Base-by-base conservation (phyloP, 352 stramenopile species). In the Phytopythium helicoides region DNA sequence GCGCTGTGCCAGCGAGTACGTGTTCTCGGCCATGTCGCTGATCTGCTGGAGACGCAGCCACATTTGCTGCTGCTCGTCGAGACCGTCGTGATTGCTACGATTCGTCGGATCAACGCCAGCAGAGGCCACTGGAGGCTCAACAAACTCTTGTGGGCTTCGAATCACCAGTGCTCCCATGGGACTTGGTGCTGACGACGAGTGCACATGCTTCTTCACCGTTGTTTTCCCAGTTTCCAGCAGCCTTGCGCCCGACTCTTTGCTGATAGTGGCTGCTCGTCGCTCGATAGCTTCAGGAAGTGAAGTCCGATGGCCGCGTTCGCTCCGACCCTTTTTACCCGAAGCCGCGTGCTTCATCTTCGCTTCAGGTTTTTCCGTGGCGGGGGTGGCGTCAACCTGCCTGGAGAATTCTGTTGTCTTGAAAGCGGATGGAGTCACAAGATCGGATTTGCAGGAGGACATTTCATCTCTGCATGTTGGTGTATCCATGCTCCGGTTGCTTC, bases 31-130 rank as follows among this genome's bases (percentile, higher is more conserved):
- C 64, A 69, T 73, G 19, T 14, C 59, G 6, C 38, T 59, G 36
- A 69, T 52, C 45, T 69, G 55, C 56, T 59, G 40, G n/a, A 73
- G 37, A n/a, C 60, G 35, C 34, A 39, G 31, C 60, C 64, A 63
- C 44, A 73, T 41, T 1, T 36, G 23, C 12, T 40, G 33, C 41
- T 54, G 44, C 39, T 68, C 60, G 28, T 33, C 28, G 28, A 33
- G 28, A 33, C 28, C 28, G 28, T 33, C 28, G 28, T 33, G 28
- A 33, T 33, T 33, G 5, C 28, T 33, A 33, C 28, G 28, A 3
- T 10, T 8, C 14, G 42, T 16, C 3, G 36, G 18, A 6, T 18
- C n/a, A 14, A 14, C 36, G 6, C 15, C 9, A 41, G 10, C 18
- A 22, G 36, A 14, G 36, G 36, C 36, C 14, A 14, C 0, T 8